Base-by-base conservation (phyloP, 306 rosid genomes). In the Hylodesmum podocarpum region DNA sequence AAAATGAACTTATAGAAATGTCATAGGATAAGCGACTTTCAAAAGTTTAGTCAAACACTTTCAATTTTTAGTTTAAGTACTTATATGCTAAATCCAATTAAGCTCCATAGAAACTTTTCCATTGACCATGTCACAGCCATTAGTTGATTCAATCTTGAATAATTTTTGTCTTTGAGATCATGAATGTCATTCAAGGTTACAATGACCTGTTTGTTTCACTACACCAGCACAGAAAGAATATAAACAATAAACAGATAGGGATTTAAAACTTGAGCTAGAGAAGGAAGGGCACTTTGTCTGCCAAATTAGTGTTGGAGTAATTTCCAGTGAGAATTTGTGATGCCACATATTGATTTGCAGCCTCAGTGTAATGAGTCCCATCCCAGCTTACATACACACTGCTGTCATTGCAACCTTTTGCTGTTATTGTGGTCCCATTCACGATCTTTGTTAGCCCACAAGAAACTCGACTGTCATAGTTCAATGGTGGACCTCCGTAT, bases 331-430 rank as follows among this genome's bases (percentile, higher is more conserved):
- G 94, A 76, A 90, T 84, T 75, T 90, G 89, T 19, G 92, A 88
- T 12, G 94, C 85, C 4, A 90, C 92, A 68, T 51, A 78, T 69
- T 81, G 80, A 84, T 92, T 88, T 77, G 92, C 97, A 51, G 96
- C 88, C 72, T 90, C 96, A 0, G 94, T 87, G 86, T 88, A 92
- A 78, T 92, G 97, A 76, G 86, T 84, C 24, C 96, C 96, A 54
- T 92, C 97, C 97, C 96, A 90, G 65, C 70, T 88, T 34, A 92
- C 53, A 82, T 92, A 80, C 39, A 82, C 81, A 9, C 82, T 61
- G 53, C 94, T 92, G 50, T 92, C 84, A 1, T 27, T 71, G 76
- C 96, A 87, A 25, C 83, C 88, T 80, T 88, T 80, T 8, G 90
- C 92, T 0, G 92, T 86, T 54, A 92, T 78, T 11, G 69, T 66